These are phyloP conservation scores for Tetrapisispora pingtungensis DNA, from an alignment of 805 yeast genomes.

Conservation along the genomic window DNA sequence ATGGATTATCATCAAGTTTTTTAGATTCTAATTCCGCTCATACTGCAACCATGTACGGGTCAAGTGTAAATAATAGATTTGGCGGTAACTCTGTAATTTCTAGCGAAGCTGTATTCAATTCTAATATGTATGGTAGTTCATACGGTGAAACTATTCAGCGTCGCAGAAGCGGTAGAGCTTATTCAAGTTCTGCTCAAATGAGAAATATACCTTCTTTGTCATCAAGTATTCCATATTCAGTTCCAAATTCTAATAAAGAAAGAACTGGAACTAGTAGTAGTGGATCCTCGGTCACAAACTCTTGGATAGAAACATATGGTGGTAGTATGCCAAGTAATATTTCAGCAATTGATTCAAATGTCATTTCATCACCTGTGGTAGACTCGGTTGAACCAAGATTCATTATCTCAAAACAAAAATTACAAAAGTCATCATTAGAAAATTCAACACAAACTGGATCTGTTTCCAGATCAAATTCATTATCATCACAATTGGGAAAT, in stretches of 20 bases:
- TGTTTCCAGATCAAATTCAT: conserved; percentile 26
- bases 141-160: conserved; percentile 5
- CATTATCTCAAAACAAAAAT: conserved; percentile 66
- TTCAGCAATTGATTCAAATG: conserved; percentile 42
- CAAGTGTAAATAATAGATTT: conserved; percentile 14
- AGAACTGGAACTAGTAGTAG: conserved; percentile 17
- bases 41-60: conserved; percentile 25
- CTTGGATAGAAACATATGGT: conserved; percentile 28
- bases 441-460: conserved; percentile 17
- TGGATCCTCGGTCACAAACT: conserved; percentile 26
- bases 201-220: conserved; percentile 38
- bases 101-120: background rate
- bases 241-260: conserved; percentile 49
- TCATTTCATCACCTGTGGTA: conserved; percentile 63
- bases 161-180: conserved; percentile 9
- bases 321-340: conserved; percentile 34
- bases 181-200: conserved; percentile 7
- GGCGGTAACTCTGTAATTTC: conserved; percentile 15
- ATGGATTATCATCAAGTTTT: conserved; percentile 23
- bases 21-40: conserved; percentile 29
- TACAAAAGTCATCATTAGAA: conserved; percentile 24
- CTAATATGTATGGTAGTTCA: background rate
- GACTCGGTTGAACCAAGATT: conserved; percentile 75
- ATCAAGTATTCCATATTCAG: conserved; percentile 57
- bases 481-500: conserved; percentile 29